phyloP scores from a whole-genome alignment of 306 rosid species.

The Inga oerstediana region DNA sequence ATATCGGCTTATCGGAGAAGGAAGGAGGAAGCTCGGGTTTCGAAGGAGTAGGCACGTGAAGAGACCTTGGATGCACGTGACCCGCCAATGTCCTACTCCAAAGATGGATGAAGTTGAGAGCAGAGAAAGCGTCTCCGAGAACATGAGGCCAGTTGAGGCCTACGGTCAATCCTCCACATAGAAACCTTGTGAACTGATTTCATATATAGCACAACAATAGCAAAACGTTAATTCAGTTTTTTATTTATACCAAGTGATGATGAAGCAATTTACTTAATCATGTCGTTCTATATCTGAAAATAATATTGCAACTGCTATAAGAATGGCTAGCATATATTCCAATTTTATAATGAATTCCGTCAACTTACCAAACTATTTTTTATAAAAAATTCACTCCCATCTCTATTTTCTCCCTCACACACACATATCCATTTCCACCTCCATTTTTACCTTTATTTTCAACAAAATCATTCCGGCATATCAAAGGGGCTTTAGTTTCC shows the following conservation, averaged over 20 bases:
- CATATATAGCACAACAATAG: neutral
- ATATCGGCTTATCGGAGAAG: conserved; percentile 29
- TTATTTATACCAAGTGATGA: neutral
- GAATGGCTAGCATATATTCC: neutral
- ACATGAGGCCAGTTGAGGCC: conserved; percentile 90
- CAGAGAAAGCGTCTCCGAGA: conserved; percentile 78
- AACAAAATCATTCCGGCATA: neutral
- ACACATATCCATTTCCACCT: too few relatives aligned
- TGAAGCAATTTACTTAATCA: neutral
- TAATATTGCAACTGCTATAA: neutral
- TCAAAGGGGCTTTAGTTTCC: neutral
- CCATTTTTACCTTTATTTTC: neutral
- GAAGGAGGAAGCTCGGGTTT: conserved; percentile 23
- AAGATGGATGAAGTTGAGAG: conserved; percentile 54
- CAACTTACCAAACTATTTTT: too few relatives aligned
- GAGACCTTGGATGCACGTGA: conserved; percentile 39
- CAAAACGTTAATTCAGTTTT: neutral
- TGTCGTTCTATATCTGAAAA: too few relatives aligned
- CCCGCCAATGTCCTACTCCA: conserved; percentile 57
- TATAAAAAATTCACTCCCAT: neutral
- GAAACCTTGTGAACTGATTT: conserved; percentile 63
- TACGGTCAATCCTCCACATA: conserved; percentile 73
- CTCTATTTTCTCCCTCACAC: neutral
- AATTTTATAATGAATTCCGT: neutral
- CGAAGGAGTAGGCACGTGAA: conserved; percentile 21